A percentile compares a stretch with the other conserved stretches of the same genome.
Evolutionary conservation across 768 basidiomycete species (phyloP).

Genomic region (Trametes punicea): DNA sequence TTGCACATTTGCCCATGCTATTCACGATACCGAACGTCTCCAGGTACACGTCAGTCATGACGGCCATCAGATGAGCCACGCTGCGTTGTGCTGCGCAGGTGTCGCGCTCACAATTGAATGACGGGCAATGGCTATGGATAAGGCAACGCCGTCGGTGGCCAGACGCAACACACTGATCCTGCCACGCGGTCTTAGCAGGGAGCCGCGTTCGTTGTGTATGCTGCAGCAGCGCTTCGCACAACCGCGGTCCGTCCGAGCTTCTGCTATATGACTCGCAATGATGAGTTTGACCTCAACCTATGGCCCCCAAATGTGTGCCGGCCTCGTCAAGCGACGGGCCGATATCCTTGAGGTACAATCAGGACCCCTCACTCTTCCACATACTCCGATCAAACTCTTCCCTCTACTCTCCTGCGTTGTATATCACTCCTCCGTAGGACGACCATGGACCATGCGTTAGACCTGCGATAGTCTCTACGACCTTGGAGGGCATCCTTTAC

Average conservation of each 20-base stretch:
- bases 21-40: too few species aligned
- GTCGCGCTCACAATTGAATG: too few species aligned
- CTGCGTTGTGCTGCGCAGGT: too few species aligned
- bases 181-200: too few species aligned
- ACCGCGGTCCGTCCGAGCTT: not conserved
- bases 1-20: too few species aligned
- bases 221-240: not conserved
- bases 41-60: too few species aligned
- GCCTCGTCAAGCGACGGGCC: too few species aligned
- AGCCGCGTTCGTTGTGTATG: not conserved
- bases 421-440: not conserved
- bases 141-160: too few species aligned
- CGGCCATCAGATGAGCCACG: too few species aligned
- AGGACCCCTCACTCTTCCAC: not conserved
- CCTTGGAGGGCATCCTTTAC: conserved; percentile 28
- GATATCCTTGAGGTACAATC: too few species aligned
- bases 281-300: not conserved
- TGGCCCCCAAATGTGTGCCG: not conserved
- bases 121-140: too few species aligned
- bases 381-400: not conserved
- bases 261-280: not conserved
- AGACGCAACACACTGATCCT: too few species aligned
- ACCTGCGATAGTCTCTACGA: conserved; percentile 26
- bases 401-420: not conserved
- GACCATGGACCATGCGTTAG: conserved; percentile 11